Percentiles rank a stretch among this genome's conserved stretches.
Conservation (phyloP, 495 filamentous ascomycete species). For the Aspergillus conjunctus region DNA sequence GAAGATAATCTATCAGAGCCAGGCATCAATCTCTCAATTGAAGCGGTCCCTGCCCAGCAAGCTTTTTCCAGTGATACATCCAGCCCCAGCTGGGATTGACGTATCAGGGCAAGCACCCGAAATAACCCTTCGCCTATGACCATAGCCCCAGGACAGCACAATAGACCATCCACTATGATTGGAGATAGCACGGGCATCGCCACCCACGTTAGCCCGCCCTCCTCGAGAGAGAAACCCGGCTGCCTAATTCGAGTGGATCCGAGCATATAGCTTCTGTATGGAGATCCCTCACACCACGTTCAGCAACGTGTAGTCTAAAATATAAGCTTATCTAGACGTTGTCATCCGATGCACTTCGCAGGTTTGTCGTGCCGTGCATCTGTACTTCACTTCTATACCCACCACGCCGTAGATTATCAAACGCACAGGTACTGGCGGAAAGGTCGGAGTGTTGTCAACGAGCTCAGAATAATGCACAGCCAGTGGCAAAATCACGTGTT, state of each 20-base stretch:
- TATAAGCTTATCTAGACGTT: slow-evolving; percentile 30
- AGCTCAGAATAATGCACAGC: background rate
- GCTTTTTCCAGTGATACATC: background rate
- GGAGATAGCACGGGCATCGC: slow-evolving; percentile 2
- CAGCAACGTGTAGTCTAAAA: slow-evolving; percentile 15
- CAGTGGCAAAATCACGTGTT: slow-evolving; percentile 4
- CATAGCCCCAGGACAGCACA: background rate
- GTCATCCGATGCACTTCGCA: background rate
- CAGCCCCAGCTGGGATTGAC: background rate
- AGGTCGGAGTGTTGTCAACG: background rate
- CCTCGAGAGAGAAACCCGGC: slow-evolving; percentile 13
- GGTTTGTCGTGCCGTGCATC: background rate
- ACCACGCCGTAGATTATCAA: background rate
- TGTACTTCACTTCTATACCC: background rate
- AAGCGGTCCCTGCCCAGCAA: background rate
- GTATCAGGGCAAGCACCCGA: background rate
- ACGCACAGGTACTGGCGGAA: background rate
- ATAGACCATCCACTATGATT: slow-evolving; percentile 1
- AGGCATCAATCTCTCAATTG: background rate
- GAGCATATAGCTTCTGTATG: slow-evolving; percentile 11
- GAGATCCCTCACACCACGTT: background rate
- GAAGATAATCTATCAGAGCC: background rate
- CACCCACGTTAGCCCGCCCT: background rate
- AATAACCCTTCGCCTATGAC: background rate
- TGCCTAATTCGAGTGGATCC: slow-evolving; percentile 28